A percentile compares a stretch with the other conserved stretches of the same genome.
phyloP scores from a whole-genome alignment of 2,329 filamentous ascomycete species.

The Nothopassalora personata region DNA sequence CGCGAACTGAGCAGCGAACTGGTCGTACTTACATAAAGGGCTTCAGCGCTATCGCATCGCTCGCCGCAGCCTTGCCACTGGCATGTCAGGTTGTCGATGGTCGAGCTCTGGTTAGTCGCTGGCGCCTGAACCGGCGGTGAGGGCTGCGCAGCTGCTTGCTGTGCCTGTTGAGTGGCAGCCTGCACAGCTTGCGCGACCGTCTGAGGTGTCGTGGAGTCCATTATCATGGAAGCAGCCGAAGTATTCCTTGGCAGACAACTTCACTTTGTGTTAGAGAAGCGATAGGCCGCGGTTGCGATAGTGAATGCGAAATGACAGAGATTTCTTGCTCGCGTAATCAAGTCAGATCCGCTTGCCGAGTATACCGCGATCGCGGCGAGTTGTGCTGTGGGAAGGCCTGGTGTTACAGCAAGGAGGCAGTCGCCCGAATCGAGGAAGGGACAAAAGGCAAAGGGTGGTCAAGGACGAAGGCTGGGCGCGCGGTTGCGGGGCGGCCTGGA shows the following conservation, averaged over 20 bases:
- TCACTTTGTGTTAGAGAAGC: background rate
- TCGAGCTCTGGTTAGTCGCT: slow-evolving; percentile 27
- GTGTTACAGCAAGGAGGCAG: background rate
- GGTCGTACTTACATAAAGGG: slow-evolving; percentile 54
- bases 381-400: background rate
- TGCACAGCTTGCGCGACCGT: slow-evolving; percentile 29
- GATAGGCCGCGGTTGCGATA: background rate
- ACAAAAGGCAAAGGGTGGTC: background rate
- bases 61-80: slow-evolving; percentile 61
- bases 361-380: background rate
- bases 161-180: slow-evolving; percentile 25
- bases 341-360: background rate
- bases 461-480: background rate
- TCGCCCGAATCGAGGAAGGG: background rate
- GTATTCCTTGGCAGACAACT: background rate
- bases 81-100: slow-evolving; percentile 48
- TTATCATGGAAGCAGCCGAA: background rate
- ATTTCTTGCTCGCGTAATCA: background rate
- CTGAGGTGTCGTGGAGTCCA: slow-evolving; percentile 6
- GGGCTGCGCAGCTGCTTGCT: slow-evolving; percentile 22
- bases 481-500: background rate
- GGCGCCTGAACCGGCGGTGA: slow-evolving; percentile 29
- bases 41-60: slow-evolving; percentile 52
- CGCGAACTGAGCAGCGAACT: background rate
- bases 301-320: background rate